Conservation (phyloP, 176 grass and related monocot species). For the Zoysia pacifica region DNA sequence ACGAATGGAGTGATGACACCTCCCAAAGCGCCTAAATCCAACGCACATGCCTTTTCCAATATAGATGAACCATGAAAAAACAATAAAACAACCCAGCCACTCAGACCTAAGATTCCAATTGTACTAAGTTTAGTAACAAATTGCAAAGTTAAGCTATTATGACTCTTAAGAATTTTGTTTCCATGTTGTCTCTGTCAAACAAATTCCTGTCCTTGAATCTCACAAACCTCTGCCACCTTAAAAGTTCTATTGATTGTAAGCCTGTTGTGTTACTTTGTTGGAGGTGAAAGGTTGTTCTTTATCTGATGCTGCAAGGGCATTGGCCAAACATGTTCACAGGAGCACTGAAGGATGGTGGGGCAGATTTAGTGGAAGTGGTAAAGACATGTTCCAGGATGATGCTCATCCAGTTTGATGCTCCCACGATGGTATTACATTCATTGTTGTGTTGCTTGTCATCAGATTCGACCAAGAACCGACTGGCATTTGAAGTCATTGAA, state of each 20-base stretch:
- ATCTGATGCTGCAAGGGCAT: constrained; percentile 92
- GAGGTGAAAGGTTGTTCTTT: constrained; percentile 84
- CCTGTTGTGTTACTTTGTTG: constrained; percentile 38
- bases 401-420: constrained; percentile 18
- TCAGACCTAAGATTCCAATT: not conserved
- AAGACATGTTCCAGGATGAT: constrained; percentile 25
- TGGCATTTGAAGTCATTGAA: constrained; percentile 58
- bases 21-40: not conserved
- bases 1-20: not conserved
- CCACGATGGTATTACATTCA: constrained; percentile 32
- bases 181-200: not conserved
- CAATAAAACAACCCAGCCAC: not conserved
- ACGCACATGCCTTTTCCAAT: not conserved
- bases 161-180: not conserved
- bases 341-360: constrained; percentile 84
- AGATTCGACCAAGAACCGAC: constrained; percentile 72
- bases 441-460: constrained; percentile 33
- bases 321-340: constrained; percentile 91
- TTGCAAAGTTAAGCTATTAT: too few species aligned
- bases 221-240: not conserved
- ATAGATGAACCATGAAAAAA: not conserved
- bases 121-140: not conserved
- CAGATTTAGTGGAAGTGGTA: constrained; percentile 67
- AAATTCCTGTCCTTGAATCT: not conserved
- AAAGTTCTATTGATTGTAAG: constrained; percentile 33